Percentiles rank a stretch among this genome's conserved stretches.
Evolutionary conservation across 345 rosid genomes (phyloP).

Genomic region (Eucalyptus fibrosa): DNA sequence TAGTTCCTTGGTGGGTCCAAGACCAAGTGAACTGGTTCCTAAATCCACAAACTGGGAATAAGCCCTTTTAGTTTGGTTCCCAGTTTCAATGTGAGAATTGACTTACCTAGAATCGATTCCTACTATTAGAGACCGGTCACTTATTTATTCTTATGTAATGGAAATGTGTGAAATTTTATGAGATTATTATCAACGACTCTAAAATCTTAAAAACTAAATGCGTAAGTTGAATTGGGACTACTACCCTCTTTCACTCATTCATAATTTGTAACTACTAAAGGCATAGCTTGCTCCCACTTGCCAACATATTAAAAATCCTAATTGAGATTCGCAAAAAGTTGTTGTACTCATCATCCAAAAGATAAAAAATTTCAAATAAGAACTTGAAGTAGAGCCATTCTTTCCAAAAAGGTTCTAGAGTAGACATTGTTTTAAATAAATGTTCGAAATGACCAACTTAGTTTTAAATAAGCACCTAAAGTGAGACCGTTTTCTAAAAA

Average conservation of each 20-base stretch:
- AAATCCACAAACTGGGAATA: background rate
- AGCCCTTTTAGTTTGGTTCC: background rate
- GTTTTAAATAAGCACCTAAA: background rate
- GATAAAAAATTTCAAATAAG: background rate
- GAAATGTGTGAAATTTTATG: background rate
- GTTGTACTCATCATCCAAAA: background rate
- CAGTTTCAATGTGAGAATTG: no score
- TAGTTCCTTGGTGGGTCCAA: background rate
- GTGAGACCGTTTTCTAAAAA: background rate
- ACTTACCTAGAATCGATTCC: background rate
- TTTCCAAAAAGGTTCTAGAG: background rate
- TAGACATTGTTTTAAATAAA: background rate
- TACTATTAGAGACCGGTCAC: background rate
- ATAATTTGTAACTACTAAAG: background rate
- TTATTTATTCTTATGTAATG: background rate
- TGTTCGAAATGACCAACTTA: background rate
- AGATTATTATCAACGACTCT: background rate
- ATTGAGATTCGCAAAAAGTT: background rate
- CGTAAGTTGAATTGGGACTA: background rate
- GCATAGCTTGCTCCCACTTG: background rate
- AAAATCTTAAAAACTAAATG: background rate
- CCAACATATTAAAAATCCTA: background rate
- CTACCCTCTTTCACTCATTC: background rate
- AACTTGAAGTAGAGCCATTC: background rate
- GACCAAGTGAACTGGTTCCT: background rate